Evolutionary conservation across 148 eudicot species (phyloP), one percentile per base, ranked within the genome.

Genomic region (Cornus kousa): DNA sequence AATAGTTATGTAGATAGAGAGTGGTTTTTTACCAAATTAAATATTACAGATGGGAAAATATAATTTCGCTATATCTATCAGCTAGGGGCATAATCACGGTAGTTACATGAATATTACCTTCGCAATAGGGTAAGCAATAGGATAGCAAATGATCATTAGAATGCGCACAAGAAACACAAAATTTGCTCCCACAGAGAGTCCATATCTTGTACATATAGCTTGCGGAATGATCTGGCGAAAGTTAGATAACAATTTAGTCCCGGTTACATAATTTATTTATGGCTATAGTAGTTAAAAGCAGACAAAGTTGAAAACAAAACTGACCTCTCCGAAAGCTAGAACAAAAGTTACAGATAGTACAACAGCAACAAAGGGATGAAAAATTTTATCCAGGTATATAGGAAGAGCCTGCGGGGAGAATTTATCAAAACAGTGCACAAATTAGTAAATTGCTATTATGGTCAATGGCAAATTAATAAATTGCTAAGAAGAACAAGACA

Each of bases 101-200:
- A 40, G 64, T n/a, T 19, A 62, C 40, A 23, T 67, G 48, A 43
- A 75, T 40, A 66, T 60, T 87, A 95, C 98, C 97, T 91, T 93
- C 71, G 89, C 94, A 82, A 95, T 90, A 9, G 98, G 98, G 79
- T 83, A 95, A 74, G 98, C 82, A 84, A 95, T 88, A 14, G 98
- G 98, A 90, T 87, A 93, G 76, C 97, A 95, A 69, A 95, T 70
- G 71, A 91, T 80, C 97, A 95, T 95, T 83, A 95, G 81, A 31
- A 92, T 55, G 9, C 92, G 94, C 70, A 95, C 98, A 64, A 95
- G 98, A 91, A 93, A 89, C 71, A 88, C 87, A 76, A 94, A 91
- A 85, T 90, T 93, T 76, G 97, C 93, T 53, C 98, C 97, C 68
- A 95, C 97, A 72, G 98, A 94, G 74, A 95, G 93, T 68, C 98